Conservation (phyloP, 1,284 basidiomycete species). For the Cryptococcus maquisensis region DNA sequence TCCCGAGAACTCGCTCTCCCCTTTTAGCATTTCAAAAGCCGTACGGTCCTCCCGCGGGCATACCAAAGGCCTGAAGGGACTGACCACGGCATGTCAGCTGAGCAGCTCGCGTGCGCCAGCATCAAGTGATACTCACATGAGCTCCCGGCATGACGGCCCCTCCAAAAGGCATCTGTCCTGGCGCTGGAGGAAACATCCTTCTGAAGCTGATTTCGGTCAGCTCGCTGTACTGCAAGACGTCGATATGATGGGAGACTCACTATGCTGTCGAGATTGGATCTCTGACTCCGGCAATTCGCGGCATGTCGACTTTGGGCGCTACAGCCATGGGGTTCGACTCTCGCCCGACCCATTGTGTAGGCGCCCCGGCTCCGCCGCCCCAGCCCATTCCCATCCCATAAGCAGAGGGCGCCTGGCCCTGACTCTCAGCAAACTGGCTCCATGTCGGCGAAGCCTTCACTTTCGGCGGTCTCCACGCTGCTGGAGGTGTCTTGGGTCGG, state of each 20-base stretch:
- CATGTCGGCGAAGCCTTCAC: neutral
- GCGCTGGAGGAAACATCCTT: slow-evolving; percentile 10
- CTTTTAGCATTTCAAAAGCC: neutral
- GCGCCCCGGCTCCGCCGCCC: no score
- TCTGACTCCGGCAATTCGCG: slow-evolving; percentile 8
- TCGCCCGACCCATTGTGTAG: no score
- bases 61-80: neutral
- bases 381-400: no score
- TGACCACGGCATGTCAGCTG: neutral
- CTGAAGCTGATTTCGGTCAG: slow-evolving; percentile 1
- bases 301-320: neutral
- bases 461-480: neutral
- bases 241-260: neutral
- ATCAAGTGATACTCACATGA: neutral
- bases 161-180: neutral
- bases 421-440: no score
- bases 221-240: neutral
- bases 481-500: neutral
- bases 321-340: no score
- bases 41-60: neutral
- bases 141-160: neutral
- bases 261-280: slow-evolving; percentile 8
- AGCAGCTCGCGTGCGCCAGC: neutral
- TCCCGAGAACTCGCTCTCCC: no score
- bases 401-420: no score